These are phyloP conservation scores for Lomentospora prolificans DNA, from an alignment of 2,329 filamentous ascomycete genomes.

Conservation along the genomic window DNA sequence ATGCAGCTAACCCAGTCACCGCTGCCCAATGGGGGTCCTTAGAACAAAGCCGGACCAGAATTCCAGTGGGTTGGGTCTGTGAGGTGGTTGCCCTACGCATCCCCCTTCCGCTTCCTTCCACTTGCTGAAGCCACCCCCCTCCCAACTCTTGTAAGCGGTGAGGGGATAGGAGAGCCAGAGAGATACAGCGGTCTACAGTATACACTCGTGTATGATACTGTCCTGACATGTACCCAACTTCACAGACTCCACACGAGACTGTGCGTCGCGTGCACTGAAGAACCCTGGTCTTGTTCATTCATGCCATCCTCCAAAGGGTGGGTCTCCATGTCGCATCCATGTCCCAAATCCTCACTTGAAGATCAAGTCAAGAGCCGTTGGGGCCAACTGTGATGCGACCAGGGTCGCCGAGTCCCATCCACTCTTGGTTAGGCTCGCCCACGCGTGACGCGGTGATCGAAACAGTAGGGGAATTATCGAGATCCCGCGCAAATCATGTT, in stretches of 20 bases:
- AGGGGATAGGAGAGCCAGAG: too few species aligned
- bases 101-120: background rate
- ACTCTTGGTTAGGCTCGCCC: background rate
- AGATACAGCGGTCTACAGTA: background rate
- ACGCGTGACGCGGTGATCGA: background rate
- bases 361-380: background rate
- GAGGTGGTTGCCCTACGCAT: background rate
- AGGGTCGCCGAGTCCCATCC: background rate
- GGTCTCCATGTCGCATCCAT: constrained; percentile 1
- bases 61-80: constrained; percentile 21
- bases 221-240: background rate
- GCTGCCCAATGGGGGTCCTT: constrained; percentile 40
- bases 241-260: background rate
- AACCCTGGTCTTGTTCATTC: constrained; percentile 1
- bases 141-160: background rate
- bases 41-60: constrained; percentile 29
- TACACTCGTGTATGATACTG: background rate
- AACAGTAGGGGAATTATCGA: background rate
- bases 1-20: constrained; percentile 31
- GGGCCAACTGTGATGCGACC: too few species aligned
- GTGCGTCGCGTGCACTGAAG: background rate
- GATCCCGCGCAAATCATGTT: constrained; percentile 4
- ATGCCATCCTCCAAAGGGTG: background rate
- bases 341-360: background rate
- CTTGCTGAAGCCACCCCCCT: background rate